Evolutionary conservation across 2,329 filamentous ascomycete species (phyloP), one percentile per base, ranked within the genome.

Genomic region (Daldinia sp.): DNA sequence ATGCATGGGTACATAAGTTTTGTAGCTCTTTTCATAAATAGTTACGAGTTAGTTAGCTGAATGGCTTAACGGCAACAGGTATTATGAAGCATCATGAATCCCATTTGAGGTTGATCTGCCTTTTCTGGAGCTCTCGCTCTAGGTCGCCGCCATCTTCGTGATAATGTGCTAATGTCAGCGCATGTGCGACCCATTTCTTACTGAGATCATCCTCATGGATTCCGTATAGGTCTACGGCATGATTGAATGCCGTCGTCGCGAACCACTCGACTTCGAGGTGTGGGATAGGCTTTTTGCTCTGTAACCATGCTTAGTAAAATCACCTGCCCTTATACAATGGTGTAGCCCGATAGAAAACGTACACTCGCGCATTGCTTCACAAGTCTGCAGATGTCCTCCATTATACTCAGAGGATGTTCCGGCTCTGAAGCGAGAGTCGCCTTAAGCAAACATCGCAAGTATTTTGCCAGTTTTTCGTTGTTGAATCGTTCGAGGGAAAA

Each of bases 391-490:
- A 87, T 85, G 71, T 93, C 87, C n/a, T 87, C 83, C 6, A 93
- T 77, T 3, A 93, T 80, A 45, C 83, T 80, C 50, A 90, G 78
- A 8, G 86, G 85, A 13, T 87, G 76, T 0, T 75, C 75, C 17
- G 87, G 82, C 47, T 88, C 83, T 3, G 83, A 78, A 1, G 84
- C 79, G 0, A 93, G 77, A 0, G 90, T 84, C 0, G 87, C 80
- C 64, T 91, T 89, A 67, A 94, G 91, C 1, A 95, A 81, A 69
- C 91, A 93, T 1, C 92, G 86, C 45, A 94, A 85, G 79, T 95
- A 96, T 70, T 90, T 90, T 6, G 90, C 85, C 0, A 96, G 79
- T 68, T 87, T 88, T 0, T 75, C 72, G 3, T 81, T 80, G 64
- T 90, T 83, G 43, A 88, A 86, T 0, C 76, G 71, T 15, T 87